Conservation (phyloP, 306 rosid species). For the Casuarina glauca region DNA sequence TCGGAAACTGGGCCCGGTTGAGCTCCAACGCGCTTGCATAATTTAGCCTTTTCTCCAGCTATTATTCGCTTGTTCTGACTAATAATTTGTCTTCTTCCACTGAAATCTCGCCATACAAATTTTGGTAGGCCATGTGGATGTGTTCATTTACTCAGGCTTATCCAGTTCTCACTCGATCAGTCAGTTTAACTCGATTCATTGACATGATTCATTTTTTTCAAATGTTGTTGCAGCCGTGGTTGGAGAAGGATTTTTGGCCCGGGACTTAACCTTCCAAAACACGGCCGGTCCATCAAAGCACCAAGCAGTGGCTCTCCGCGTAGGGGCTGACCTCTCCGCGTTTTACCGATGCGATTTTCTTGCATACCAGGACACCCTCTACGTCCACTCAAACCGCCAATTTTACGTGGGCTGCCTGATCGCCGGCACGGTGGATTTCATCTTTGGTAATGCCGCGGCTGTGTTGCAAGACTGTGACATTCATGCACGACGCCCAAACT, state of each 20-base stretch:
- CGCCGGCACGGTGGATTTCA: conserved; percentile 80
- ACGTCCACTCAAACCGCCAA: conserved; percentile 90
- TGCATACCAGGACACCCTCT: conserved; percentile 89
- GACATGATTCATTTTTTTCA: no score
- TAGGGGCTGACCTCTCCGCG: conserved; percentile 84
- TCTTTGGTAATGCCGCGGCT: conserved; percentile 78
- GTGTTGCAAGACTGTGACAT: conserved; percentile 78
- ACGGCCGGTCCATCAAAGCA: conserved; percentile 90
- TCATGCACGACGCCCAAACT: conserved; percentile 68
- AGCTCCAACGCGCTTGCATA: no score
- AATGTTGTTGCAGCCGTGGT: conserved; percentile 59
- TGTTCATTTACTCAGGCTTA: no score
- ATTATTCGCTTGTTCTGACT: no score
- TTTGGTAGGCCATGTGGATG: no score
- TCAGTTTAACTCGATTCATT: no score
- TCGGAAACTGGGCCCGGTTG: no score
- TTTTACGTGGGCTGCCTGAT: conserved; percentile 58
- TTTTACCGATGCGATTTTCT: conserved; percentile 69
- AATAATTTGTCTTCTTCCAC: no score
- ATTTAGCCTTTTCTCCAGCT: no score
- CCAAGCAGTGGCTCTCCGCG: conserved; percentile 91
- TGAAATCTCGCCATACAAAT: no score
- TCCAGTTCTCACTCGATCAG: no score
- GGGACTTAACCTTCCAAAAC: conserved; percentile 81
- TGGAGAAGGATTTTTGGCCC: conserved; percentile 66